These are phyloP conservation scores for Coemansia biformis DNA, from an alignment of 192 early-diverging fungal genomes.

Conservation along the genomic window DNA sequence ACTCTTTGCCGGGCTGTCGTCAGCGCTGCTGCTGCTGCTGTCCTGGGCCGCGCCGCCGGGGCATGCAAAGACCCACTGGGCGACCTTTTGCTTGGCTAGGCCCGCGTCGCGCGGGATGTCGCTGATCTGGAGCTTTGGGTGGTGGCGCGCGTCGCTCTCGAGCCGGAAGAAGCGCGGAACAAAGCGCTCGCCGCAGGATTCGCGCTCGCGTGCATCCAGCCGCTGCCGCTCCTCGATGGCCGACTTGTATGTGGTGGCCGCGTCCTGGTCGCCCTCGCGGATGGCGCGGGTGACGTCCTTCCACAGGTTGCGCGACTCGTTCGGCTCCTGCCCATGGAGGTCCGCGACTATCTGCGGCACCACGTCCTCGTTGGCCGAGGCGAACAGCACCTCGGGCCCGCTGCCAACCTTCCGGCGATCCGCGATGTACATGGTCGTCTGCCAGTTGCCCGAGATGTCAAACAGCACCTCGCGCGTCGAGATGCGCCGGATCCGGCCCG, in stretches of 20 bases:
- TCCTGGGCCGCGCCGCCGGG: slow-evolving; percentile 31
- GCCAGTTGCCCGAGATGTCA: slow-evolving; percentile 89
- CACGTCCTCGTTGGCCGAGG: slow-evolving; percentile 57
- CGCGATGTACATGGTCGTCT: slow-evolving; percentile 55
- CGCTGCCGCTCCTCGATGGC: slow-evolving; percentile 73
- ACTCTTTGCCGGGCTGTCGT: too few relatives aligned
- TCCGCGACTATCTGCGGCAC: slow-evolving; percentile 66
- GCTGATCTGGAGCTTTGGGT: slow-evolving; percentile 32
- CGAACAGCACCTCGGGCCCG: slow-evolving; percentile 64
- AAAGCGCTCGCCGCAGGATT: slow-evolving; percentile 53
- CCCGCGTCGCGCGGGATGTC: slow-evolving; percentile 30
- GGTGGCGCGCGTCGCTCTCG: slow-evolving; percentile 42
- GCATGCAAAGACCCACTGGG: slow-evolving; percentile 40
- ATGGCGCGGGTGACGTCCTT: slow-evolving; percentile 68
- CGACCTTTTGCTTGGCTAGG: slow-evolving; percentile 19
- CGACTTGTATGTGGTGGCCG: slow-evolving; percentile 64
- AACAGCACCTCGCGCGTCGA: slow-evolving; percentile 71
- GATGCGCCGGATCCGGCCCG: slow-evolving; percentile 74
- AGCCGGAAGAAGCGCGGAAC: slow-evolving; percentile 62
- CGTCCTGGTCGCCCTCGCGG: slow-evolving; percentile 56
- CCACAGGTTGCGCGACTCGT: slow-evolving; percentile 82
- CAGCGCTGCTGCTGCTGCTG: not conserved
- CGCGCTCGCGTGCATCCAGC: slow-evolving; percentile 51
- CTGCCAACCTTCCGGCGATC: slow-evolving; percentile 4
- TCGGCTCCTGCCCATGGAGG: slow-evolving; percentile 65